phyloP scores from a whole-genome alignment of 1,139 yeast genomes.

The Wickerhamomyces sp. region DNA sequence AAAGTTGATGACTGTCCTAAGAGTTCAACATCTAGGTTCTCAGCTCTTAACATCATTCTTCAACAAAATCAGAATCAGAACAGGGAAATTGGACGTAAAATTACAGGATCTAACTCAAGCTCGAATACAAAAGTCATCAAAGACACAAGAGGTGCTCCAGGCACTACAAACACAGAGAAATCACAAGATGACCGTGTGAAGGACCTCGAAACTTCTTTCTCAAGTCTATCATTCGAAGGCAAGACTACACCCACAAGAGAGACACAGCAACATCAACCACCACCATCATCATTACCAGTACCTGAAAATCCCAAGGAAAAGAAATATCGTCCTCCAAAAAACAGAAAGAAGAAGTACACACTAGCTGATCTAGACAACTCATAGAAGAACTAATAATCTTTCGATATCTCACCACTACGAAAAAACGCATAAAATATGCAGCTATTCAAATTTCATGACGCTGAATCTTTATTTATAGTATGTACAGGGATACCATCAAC shows the following conservation, averaged over 20 bases:
- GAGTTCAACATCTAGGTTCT: neutral
- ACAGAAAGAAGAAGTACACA: slow-evolving; percentile 14
- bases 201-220: neutral
- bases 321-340: slow-evolving; percentile 9
- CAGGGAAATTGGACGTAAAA: neutral
- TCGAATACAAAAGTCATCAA: too few relatives aligned
- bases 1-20: neutral
- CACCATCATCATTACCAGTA: neutral
- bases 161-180: neutral
- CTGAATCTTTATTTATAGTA: too few relatives aligned
- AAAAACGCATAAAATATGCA: too few relatives aligned
- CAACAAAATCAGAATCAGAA: neutral
- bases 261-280: neutral
- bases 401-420: too few relatives aligned
- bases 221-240: neutral
- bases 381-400: neutral
- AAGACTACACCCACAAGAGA: neutral
- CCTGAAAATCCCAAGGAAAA: neutral
- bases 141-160: too few relatives aligned
- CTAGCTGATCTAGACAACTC: slow-evolving; percentile 13
- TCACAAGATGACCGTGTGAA: too few relatives aligned
- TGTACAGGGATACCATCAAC: too few relatives aligned
- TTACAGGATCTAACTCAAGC: neutral
- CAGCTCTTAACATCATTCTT: neutral
- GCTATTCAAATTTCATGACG: too few relatives aligned